Base-by-base conservation (phyloP, 257 asterid genomes). In the Euphrasia confusa region DNA sequence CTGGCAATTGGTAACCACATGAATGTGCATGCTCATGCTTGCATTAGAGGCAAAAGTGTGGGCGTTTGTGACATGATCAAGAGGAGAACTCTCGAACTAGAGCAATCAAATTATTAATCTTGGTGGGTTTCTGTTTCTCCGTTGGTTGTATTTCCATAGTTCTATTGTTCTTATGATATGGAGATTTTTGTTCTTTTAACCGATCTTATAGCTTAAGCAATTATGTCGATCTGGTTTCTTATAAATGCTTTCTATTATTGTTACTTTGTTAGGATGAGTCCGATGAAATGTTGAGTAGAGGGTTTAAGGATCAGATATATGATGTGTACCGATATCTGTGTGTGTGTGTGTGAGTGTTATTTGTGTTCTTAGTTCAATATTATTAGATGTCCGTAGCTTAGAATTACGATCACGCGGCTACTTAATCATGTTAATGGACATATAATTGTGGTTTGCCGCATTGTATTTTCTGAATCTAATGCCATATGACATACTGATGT, bases 61-160 rank as follows among this genome's bases (percentile, higher is more conserved):
- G 99, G 96, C 0, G 99, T 93, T n/a, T 80, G 90, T 68, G 99
- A 93, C 72, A 93, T 93, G 97, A 93, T 93, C 63, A 89, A 93
- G 82, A 84, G 99, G 76, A 93, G 95, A 79, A 84, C 91, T n/a
- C 67, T 89, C 78, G 95, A 42, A 93, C 99, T 39, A 78, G 97
- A 71, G 70, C 96, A 61, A 93, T 93, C 67, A 93, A 93, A 67
- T 52, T 93, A 67, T 71, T 93, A 10, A 69, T 93, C 68, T 80
- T 93, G 78, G 99, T 93, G 66, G 71, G 97, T 71, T 54, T 4
- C 3, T 48, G 45, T 72, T 45, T 64, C 54, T 21, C 58, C 70
- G n/a, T n/a, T n/a, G n/a, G n/a, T n/a, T n/a, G n/a, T n/a, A n/a
- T n/a, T n/a, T n/a, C n/a, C n/a, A n/a, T n/a, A n/a, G n/a, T n/a